A percentile compares a stretch with the other conserved stretches of the same genome.
Conservation (phyloP, 228 moss, liverwort and hornwort genomes). For the Sphagnum fallax region DNA sequence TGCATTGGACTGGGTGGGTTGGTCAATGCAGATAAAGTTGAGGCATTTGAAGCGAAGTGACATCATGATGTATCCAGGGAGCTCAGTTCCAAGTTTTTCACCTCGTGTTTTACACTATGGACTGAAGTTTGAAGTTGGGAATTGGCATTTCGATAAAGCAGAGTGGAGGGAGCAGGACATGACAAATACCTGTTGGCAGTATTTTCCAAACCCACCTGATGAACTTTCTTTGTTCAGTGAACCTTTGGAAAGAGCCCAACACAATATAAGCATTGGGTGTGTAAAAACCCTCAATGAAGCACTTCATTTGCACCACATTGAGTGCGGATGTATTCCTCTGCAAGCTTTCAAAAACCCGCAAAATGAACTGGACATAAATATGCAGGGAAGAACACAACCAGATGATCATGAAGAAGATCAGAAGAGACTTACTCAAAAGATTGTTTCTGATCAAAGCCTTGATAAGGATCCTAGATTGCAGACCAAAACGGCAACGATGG, state of each 20-base stretch:
- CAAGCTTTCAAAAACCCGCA: neutral
- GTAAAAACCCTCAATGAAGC: slow-evolving; percentile 75
- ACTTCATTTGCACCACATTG: slow-evolving; percentile 61
- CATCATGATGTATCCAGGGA: slow-evolving; percentile 91
- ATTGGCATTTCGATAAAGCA: slow-evolving; percentile 86
- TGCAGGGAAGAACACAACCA: neutral
- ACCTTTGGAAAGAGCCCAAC: slow-evolving; percentile 22
- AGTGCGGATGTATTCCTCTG: slow-evolving; percentile 37
- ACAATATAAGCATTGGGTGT: slow-evolving; percentile 75
- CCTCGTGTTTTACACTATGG: slow-evolving; percentile 83
- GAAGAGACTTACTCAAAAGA: no score
- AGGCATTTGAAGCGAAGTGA: slow-evolving; percentile 60
- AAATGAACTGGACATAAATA: neutral
- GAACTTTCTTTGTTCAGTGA: slow-evolving; percentile 28
- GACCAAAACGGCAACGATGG: neutral
- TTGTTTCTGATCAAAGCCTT: no score
- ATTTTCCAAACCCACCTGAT: slow-evolving; percentile 60
- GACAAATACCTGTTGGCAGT: slow-evolving; percentile 68
- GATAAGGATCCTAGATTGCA: neutral
- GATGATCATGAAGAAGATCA: no score
- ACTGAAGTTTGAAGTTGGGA: slow-evolving; percentile 53
- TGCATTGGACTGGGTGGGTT: no score
- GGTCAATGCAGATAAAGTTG: slow-evolving; percentile 54
- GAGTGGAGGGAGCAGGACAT: slow-evolving; percentile 79
- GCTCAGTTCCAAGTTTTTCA: slow-evolving; percentile 33